Evolutionary conservation across 2,329 filamentous ascomycete species (phyloP).

Genomic region (Albifimbria verrucaria): DNA sequence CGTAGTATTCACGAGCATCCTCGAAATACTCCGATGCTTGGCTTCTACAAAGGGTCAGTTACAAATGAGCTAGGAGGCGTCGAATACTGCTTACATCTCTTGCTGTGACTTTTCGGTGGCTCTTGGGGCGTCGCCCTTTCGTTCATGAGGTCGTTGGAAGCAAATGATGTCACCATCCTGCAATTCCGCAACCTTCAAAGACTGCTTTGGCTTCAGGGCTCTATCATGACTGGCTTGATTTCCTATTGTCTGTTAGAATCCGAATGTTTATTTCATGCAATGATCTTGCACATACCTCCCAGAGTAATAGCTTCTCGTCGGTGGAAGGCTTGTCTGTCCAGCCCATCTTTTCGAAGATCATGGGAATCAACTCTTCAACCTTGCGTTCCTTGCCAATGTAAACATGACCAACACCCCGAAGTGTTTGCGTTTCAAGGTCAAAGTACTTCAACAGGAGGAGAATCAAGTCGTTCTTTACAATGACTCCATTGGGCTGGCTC

Average conservation of each 20-base stretch:
- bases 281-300: conserved; percentile 55
- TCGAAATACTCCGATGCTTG: conserved; percentile 49
- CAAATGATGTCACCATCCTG: conserved; percentile 97
- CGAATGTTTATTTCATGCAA: too few relatives aligned
- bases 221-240: conserved; percentile 98
- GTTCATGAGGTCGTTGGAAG: conserved; percentile 68
- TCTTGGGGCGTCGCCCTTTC: conserved; percentile 35
- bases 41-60: conserved; percentile 14
- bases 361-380: conserved; percentile 76
- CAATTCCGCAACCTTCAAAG: conserved; percentile 85
- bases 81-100: conserved; percentile 25
- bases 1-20: conserved; percentile 85
- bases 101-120: conserved; percentile 23
- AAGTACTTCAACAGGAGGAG: conserved; percentile 93
- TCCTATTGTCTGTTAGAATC: too few relatives aligned
- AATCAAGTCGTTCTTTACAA: conserved; percentile 62
- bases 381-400: conserved; percentile 88
- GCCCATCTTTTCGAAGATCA: conserved; percentile 78
- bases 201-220: conserved; percentile 86
- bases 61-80: neutral
- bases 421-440: conserved; percentile 69
- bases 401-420: conserved; percentile 76
- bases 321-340: conserved; percentile 74
- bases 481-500: conserved; percentile 52
- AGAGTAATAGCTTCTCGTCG: conserved; percentile 65